Percentiles rank a stretch among this genome's conserved stretches.
Evolutionary conservation across 2,329 filamentous ascomycete genomes (phyloP).

Genomic region (Fusarium secorum): DNA sequence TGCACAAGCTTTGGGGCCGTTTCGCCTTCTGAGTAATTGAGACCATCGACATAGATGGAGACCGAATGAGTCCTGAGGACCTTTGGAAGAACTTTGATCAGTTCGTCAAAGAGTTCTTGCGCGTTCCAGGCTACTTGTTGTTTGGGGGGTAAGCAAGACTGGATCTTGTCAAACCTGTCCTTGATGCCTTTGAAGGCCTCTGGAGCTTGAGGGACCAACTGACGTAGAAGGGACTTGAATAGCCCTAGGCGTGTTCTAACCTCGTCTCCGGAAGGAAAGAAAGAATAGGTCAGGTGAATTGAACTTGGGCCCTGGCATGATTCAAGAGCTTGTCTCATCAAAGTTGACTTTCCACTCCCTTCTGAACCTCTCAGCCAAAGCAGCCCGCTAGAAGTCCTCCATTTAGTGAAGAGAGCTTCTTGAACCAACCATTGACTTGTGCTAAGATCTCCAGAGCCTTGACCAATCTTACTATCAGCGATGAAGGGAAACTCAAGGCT

Average conservation of each 20-base stretch:
- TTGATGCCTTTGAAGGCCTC: not conserved
- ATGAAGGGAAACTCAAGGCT: not conserved
- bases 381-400: not conserved
- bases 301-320: not conserved
- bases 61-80: not conserved
- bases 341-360: not conserved
- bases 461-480: not conserved
- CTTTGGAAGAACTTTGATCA: not conserved
- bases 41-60: not conserved
- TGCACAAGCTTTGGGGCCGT: not conserved
- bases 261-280: not conserved
- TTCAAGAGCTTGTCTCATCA: not conserved
- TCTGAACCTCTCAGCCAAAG: not conserved
- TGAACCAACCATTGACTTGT: not conserved
- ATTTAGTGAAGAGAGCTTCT: not conserved
- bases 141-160: not conserved
- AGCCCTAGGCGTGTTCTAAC: not conserved
- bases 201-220: not conserved
- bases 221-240: not conserved
- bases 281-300: not conserved
- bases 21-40: not conserved
- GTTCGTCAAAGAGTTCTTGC: not conserved
- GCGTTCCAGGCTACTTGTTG: not conserved
- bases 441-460: fast-evolving
- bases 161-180: not conserved